These are phyloP conservation scores for Suhomyces sp. DNA, from an alignment of 805 yeast species.

Conservation along the genomic window DNA sequence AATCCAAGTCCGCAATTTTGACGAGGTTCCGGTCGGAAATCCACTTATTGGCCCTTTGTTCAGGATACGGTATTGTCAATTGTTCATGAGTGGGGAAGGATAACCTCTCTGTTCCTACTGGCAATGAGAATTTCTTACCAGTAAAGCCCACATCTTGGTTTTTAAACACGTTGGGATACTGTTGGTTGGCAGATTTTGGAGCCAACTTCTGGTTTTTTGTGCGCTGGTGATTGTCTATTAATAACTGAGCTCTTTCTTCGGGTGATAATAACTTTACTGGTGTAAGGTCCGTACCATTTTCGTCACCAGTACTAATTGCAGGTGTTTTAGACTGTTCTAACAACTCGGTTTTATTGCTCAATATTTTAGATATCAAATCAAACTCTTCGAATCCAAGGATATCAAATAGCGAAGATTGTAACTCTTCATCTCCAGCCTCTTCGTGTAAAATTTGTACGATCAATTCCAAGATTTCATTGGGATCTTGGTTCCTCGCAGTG, in stretches of 20 bases:
- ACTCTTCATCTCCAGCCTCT: slow-evolving; percentile 49
- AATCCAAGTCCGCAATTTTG: slow-evolving; percentile 63
- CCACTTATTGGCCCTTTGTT: slow-evolving; percentile 44
- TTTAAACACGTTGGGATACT: slow-evolving; percentile 87
- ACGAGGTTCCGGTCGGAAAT: slow-evolving; percentile 49
- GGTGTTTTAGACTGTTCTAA: too few relatives aligned
- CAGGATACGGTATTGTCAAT: slow-evolving; percentile 76
- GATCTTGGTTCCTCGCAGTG: slow-evolving; percentile 29
- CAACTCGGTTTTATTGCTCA: slow-evolving; percentile 42
- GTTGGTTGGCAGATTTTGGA: slow-evolving; percentile 45
- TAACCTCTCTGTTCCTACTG: slow-evolving; percentile 73
- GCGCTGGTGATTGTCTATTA: slow-evolving; percentile 47
- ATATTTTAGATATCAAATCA: slow-evolving; percentile 67
- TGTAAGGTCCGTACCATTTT: too few relatives aligned
- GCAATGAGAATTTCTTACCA: slow-evolving; percentile 78
- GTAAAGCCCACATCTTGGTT: slow-evolving; percentile 56
- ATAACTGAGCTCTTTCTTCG: slow-evolving; percentile 54
- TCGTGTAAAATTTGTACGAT: slow-evolving; percentile 33
- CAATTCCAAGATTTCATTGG: slow-evolving; percentile 27
- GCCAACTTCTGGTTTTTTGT: slow-evolving; percentile 51
- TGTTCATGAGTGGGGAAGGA: slow-evolving; percentile 71
- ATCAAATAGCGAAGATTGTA: slow-evolving; percentile 76
- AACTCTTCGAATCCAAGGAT: slow-evolving; percentile 83
- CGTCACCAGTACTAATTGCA: slow-evolving; percentile 1
- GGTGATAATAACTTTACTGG: slow-evolving; percentile 42